A percentile compares a stretch with the other conserved stretches of the same genome.
phyloP scores from a whole-genome alignment of 1,139 yeast species.

The Candida sanyaensis region DNA sequence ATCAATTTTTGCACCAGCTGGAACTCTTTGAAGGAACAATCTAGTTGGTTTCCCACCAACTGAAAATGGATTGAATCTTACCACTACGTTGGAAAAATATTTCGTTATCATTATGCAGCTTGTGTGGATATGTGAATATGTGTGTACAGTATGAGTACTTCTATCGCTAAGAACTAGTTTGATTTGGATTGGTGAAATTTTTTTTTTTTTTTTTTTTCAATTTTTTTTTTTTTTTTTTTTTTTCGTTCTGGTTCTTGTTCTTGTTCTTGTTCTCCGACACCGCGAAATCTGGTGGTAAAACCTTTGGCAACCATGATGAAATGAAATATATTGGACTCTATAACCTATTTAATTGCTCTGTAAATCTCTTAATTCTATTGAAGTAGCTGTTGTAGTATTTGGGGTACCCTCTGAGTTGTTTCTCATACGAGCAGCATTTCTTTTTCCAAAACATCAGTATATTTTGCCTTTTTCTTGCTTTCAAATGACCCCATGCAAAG shows the following conservation, averaged over 20 bases:
- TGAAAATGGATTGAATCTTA: slow-evolving; percentile 77
- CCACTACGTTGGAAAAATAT: slow-evolving; percentile 75
- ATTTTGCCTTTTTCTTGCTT: slow-evolving; percentile 24
- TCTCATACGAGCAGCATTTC: slow-evolving; percentile 11
- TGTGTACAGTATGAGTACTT: no score
- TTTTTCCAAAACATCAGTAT: slow-evolving; percentile 23
- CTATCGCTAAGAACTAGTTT: background rate
- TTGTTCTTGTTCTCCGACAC: no score
- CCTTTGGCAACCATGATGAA: background rate
- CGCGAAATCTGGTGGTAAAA: no score
- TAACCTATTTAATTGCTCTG: background rate
- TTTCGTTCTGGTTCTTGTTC: no score
- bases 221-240: background rate
- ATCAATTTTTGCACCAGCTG: slow-evolving; percentile 63
- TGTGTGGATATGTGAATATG: background rate
- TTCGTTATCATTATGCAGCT: slow-evolving; percentile 68
- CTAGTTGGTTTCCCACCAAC: slow-evolving; percentile 80
- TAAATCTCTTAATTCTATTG: background rate
- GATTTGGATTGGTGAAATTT: slow-evolving; percentile 1
- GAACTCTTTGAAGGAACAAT: slow-evolving; percentile 75
- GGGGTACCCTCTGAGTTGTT: background rate
- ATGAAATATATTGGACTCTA: background rate
- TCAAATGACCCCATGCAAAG: slow-evolving; percentile 36
- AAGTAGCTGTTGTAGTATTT: background rate
- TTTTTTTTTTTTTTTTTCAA: slow-evolving; percentile 6